A percentile compares a stretch with the other conserved stretches of the same genome.
Evolutionary conservation across 768 basidiomycete species (phyloP).

Genomic region (Udeniomyces megalosporus): DNA sequence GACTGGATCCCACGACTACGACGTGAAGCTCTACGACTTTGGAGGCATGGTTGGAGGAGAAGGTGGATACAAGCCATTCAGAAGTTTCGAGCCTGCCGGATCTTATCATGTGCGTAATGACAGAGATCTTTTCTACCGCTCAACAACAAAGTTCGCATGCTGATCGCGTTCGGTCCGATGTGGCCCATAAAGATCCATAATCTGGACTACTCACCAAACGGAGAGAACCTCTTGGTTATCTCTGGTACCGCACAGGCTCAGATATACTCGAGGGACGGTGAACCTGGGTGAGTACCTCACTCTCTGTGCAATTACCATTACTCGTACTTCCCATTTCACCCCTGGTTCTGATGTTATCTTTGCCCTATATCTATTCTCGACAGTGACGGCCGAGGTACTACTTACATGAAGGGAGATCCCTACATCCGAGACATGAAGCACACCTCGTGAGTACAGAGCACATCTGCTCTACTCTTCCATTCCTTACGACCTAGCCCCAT

Average conservation of each 20-base stretch:
- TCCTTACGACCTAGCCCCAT: neutral
- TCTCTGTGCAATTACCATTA: neutral
- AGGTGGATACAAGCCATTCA: slow-evolving; percentile 64
- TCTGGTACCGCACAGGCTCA: slow-evolving; percentile 76
- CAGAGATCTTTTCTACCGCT: neutral
- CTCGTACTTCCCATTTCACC: neutral
- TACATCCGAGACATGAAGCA: slow-evolving; percentile 98
- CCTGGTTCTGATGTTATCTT: neutral
- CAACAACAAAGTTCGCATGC: too few species aligned
- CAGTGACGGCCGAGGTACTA: slow-evolving; percentile 20
- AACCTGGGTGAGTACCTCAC: slow-evolving; percentile 50
- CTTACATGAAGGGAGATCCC: slow-evolving; percentile 75
- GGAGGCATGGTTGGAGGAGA: slow-evolving; percentile 76
- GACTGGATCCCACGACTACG: slow-evolving; percentile 91
- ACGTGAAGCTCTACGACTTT: slow-evolving; percentile 97
- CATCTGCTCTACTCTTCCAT: neutral
- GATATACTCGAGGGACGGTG: slow-evolving; percentile 80
- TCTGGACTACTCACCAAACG: slow-evolving; percentile 72
- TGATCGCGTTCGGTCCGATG: neutral
- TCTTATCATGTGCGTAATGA: slow-evolving; percentile 57
- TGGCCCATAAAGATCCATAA: slow-evolving; percentile 57
- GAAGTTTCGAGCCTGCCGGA: slow-evolving; percentile 86
- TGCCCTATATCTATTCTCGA: neutral
- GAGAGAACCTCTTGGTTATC: slow-evolving; percentile 69
- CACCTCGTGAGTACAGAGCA: slow-evolving; percentile 61